Evolutionary conservation across 2,329 filamentous ascomycete species (phyloP).

Genomic region (Whalleya microplaca): DNA sequence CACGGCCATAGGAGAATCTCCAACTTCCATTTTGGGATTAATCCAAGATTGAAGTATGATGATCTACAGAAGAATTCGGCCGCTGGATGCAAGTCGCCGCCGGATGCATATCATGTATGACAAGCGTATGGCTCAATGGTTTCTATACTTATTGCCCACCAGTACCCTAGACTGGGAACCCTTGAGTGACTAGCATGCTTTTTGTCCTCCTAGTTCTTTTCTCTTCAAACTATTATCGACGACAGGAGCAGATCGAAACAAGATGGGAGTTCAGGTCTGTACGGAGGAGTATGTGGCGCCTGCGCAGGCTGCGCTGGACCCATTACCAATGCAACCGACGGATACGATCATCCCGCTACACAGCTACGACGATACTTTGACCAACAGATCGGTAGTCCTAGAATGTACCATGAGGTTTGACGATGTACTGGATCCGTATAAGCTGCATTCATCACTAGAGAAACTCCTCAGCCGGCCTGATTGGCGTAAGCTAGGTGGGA

Average conservation of each 20-base stretch:
- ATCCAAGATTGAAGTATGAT: neutral
- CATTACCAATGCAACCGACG: constrained; percentile 4
- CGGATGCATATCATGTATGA: neutral
- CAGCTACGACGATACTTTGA: constrained; percentile 18
- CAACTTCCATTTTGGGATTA: neutral
- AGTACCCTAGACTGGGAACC: neutral
- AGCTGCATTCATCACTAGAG: constrained; percentile 40
- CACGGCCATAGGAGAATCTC: neutral
- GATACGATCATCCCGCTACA: constrained; percentile 24
- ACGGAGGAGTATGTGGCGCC: constrained; percentile 5
- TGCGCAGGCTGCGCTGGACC: constrained; percentile 3
- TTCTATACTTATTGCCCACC: neutral
- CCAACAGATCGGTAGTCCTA: constrained; percentile 23
- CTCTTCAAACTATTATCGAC: neutral
- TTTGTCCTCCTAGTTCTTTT: neutral
- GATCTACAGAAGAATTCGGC: neutral
- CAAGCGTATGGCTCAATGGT: neutral
- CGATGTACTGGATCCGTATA: constrained; percentile 46
- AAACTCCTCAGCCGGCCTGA: constrained; percentile 44
- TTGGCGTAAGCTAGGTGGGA: constrained; percentile 51
- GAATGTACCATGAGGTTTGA: constrained; percentile 25
- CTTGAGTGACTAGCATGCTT: neutral
- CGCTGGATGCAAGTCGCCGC: neutral
- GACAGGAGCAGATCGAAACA: neutral
- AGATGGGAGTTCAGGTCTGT: constrained; percentile 19